Base-by-base conservation (phyloP, 257 asterid species). In the Scutellaria baicalensis region DNA sequence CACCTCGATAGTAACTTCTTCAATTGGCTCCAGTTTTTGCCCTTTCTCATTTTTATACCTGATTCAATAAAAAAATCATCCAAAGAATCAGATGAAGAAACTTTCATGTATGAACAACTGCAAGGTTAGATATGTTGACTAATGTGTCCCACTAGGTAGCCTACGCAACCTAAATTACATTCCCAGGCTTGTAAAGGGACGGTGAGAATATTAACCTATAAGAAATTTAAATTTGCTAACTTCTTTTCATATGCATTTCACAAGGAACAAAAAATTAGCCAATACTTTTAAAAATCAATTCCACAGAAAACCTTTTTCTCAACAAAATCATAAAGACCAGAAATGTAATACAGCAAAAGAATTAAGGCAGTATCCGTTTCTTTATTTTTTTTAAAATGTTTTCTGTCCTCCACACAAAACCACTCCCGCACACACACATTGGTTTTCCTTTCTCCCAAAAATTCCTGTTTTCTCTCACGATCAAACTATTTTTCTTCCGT, bases 1-100 rank as follows among this genome's bases (percentile, higher is more conserved):
- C 60, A 89, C 99, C 95, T 94, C 99, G 66, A 94, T 83, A n/a
- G 97, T 94, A 57, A 94, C 97, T 89, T 94, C 99, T 88, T 94
- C 99, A 81, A 94, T 80, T 27, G 99, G 99, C 85, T 94, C 99
- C 63, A 91, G 85, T 86, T 91, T 91, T 78, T 73, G 86, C 64
- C 95, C 85, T 0, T 78, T 84, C 83, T 82, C 97, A 59, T 39
- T 75, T 79, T 94, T 94, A 78, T 94, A 94, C 99, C 99, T 94
- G 78, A 64, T 66, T 70, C 70, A 40, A 49, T 16, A 68, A 16
- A 54, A 13, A 68, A 11, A 43, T 62, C 5, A 59, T n/a, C 7
- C 35, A 45, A 18, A 52, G 20, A 61, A 65, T 61, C 16, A 56
- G 17, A 50, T 35, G 35, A 11, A 8, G 5, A 10, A 17, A 27